Base-by-base conservation (phyloP, 2,329 filamentous ascomycete genomes). In the Xylaria digitata region DNA sequence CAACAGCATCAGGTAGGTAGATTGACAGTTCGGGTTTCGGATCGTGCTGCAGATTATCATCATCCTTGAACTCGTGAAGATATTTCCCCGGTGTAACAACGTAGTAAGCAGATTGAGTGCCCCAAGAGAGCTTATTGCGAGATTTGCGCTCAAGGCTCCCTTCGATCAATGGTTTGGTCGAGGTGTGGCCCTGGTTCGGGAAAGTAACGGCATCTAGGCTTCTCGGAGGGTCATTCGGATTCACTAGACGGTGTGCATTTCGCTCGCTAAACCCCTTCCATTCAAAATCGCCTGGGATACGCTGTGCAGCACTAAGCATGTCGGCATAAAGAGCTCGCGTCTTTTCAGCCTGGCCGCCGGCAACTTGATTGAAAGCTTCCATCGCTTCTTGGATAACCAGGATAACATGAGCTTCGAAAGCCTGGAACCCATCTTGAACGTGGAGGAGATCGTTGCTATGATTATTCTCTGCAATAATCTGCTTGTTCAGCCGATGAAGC, bases 41-140 rank as follows among this genome's bases (percentile, higher is more conserved):
- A 68, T 97, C 93, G 74, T 88, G 81, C 54, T 85, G 84, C 58
- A 85, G 72, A 75, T 89, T 86, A 75, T 98, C 95, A 77, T 92
- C 91, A 75, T 96, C 94, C 82, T 97, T 97, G 85, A 97, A 99
- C 80, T 97, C 94, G 82, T 99, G 96, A 65, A 99, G 82, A 81
- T 91, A 99, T 75, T 92, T 93, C 64, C 92, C 87, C 0, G 93
- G 92, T 0, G 94, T 97, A 54, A 98, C 89, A 63, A 96, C 95
- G 77, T 97, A 99, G 84, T 96, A 97, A 63, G 87, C 89, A 0
- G 92, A 88, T 70, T 89, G 90, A 80, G 92, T 96, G 65, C 91
- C 91, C 80, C 91, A 88, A 21, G 86, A 86, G 37, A 93, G 87
- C 80, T 97, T 90, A 79, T 97, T 92, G 73, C 94, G 92, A 68